phyloP scores from a whole-genome alignment of 371 early-diverging fungal species.

The Syncephalastrum racemosum region DNA sequence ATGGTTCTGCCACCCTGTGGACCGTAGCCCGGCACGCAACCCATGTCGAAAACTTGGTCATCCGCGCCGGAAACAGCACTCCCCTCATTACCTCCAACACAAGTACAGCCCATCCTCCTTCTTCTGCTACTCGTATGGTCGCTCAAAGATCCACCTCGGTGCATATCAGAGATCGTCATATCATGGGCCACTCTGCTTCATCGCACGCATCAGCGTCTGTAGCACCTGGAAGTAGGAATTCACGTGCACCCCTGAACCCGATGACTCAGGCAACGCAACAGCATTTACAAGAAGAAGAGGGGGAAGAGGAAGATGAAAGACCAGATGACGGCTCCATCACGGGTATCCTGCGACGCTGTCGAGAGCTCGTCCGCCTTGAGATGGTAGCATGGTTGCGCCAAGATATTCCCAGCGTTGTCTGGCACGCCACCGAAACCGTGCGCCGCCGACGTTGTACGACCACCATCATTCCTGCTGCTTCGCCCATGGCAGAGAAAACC shows the following conservation, averaged over 20 bases:
- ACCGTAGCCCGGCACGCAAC: slow-evolving; percentile 35
- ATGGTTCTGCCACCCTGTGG: slow-evolving; percentile 27
- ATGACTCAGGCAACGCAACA: background rate
- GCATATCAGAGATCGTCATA: too few species aligned
- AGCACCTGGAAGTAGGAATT: too few species aligned
- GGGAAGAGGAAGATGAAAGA: slow-evolving; percentile 7
- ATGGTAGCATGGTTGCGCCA: slow-evolving; percentile 29
- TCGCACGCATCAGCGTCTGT: too few species aligned
- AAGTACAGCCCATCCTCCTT: too few species aligned
- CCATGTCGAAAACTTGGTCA: slow-evolving; percentile 12
- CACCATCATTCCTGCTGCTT: background rate
- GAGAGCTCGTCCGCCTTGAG: slow-evolving; percentile 19
- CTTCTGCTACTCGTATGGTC: too few species aligned
- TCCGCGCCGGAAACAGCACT: slow-evolving; percentile 8
- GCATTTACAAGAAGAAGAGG: background rate
- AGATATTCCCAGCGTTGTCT: slow-evolving; percentile 22
- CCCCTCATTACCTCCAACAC: slow-evolving; percentile 1
- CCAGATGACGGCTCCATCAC: slow-evolving; percentile 14
- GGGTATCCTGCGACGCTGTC: slow-evolving; percentile 19
- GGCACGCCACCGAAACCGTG: slow-evolving; percentile 24
- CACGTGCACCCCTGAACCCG: too few species aligned
- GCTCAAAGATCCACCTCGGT: too few species aligned
- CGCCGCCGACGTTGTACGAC: slow-evolving; percentile 9
- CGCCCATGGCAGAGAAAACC: slow-evolving; percentile 8
- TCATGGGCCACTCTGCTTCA: too few species aligned